Evolutionary conservation across 1,139 yeast species (phyloP).

Genomic region (Zygosaccharomyces pseudobailii): DNA sequence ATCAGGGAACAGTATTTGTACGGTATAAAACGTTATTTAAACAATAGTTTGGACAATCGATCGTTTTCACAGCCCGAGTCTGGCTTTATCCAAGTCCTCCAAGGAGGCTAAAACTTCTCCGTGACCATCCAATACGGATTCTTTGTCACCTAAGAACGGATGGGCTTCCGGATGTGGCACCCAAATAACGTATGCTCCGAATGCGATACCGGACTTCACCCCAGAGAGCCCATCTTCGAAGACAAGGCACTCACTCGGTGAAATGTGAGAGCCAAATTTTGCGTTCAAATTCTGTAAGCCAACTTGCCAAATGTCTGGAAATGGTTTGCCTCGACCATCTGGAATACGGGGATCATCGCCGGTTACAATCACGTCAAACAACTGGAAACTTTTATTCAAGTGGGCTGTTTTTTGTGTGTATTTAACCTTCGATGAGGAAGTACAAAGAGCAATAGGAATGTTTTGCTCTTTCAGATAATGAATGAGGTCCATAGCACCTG

Average conservation of each 20-base stretch:
- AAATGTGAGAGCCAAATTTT: conserved; percentile 44
- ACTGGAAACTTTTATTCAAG: conserved; percentile 52
- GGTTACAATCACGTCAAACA: conserved; percentile 68
- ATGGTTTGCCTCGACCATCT: conserved; percentile 83
- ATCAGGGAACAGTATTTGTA: neutral
- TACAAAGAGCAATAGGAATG: conserved; percentile 88
- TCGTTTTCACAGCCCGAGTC: conserved; percentile 41
- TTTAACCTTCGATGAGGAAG: conserved; percentile 65
- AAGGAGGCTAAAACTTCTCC: conserved; percentile 57
- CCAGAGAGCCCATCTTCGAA: conserved; percentile 97
- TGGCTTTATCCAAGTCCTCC: conserved; percentile 48
- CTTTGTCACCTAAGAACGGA: conserved; percentile 45
- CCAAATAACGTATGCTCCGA: conserved; percentile 88
- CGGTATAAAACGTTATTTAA: neutral
- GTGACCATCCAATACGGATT: conserved; percentile 44
- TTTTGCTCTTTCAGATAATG: conserved; percentile 43
- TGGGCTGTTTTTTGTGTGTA: conserved; percentile 66
- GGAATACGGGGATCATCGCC: conserved; percentile 87
- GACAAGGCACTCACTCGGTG: conserved; percentile 73
- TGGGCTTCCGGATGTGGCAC: conserved; percentile 78
- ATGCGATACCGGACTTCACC: conserved; percentile 72
- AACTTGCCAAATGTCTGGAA: conserved; percentile 85
- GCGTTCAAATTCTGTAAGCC: conserved; percentile 69
- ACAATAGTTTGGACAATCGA: neutral
- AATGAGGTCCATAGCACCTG: conserved; percentile 77